Conservation (phyloP, 2,329 filamentous ascomycete genomes). For the Aspergillus ustus region DNA sequence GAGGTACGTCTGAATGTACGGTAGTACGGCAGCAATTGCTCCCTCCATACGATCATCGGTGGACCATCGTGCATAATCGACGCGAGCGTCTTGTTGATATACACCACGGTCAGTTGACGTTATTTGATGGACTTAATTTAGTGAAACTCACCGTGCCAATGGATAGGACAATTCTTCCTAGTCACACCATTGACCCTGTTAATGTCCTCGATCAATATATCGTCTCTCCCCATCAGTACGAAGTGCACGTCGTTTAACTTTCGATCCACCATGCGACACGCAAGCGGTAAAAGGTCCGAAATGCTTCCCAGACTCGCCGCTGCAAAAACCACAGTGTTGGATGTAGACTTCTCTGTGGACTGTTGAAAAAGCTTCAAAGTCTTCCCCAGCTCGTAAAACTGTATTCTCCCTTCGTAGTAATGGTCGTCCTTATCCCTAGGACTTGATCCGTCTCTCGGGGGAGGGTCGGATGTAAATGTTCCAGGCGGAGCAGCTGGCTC, state of each 20-base stretch:
- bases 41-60: conserved; percentile 71
- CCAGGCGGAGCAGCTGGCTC: conserved; percentile 10
- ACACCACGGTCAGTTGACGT: not conserved
- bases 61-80: conserved; percentile 72
- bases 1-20: conserved; percentile 73
- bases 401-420: conserved; percentile 71
- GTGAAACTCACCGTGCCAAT: conserved; percentile 58
- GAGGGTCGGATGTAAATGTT: conserved; percentile 17
- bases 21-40: conserved; percentile 67
- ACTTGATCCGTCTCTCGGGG: conserved; percentile 23
- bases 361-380: conserved; percentile 65
- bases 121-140: conserved; percentile 44
- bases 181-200: conserved; percentile 79
- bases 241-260: conserved; percentile 79
- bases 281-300: conserved; percentile 74
- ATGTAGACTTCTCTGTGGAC: conserved; percentile 62
- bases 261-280: conserved; percentile 80
- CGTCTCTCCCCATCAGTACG: conserved; percentile 73
- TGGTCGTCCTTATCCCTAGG: conserved; percentile 36
- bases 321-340: conserved; percentile 71
- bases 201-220: conserved; percentile 71
- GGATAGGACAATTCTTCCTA: conserved; percentile 66
- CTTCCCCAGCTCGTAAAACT: conserved; percentile 66
- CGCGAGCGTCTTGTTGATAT: conserved; percentile 65
- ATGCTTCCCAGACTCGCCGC: conserved; percentile 75